These are phyloP conservation scores for Conringia planisiliqua DNA, from an alignment of 345 rosid genomes.

Conservation along the genomic window DNA sequence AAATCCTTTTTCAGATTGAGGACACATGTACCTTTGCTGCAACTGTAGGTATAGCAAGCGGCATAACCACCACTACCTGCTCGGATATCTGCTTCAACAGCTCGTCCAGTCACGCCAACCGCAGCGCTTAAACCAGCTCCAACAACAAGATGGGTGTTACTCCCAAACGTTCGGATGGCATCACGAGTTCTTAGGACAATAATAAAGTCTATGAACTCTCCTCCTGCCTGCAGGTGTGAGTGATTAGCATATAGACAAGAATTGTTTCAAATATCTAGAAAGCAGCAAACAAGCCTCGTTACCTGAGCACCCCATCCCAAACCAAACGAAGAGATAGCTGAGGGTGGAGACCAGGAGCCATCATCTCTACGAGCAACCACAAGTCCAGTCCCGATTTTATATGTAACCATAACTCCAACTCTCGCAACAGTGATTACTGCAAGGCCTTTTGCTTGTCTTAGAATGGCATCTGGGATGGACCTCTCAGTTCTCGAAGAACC, in stretches of 20 bases:
- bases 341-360: constrained; percentile 98
- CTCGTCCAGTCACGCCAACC: constrained; percentile 70
- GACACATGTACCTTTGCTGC: constrained; percentile 77
- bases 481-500: constrained; percentile 75
- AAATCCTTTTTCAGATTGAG: not conserved
- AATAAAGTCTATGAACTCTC: constrained; percentile 93
- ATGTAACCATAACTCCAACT: constrained; percentile 87
- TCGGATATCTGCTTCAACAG: constrained; percentile 82
- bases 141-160: constrained; percentile 75
- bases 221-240: constrained; percentile 70
- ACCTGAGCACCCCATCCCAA: constrained; percentile 99
- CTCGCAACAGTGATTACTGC: constrained; percentile 79
- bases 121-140: constrained; percentile 98
- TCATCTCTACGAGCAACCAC: constrained; percentile 85
- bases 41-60: constrained; percentile 94
- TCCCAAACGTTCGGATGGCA: constrained; percentile 80
- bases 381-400: constrained; percentile 89
- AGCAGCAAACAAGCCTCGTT: not conserved
- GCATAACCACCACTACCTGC: constrained; percentile 96
- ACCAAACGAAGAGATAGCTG: constrained; percentile 89
- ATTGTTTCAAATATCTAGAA: not conserved
- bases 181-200: constrained; percentile 77
- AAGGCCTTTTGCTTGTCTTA: constrained; percentile 84
- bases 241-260: constrained; percentile 4
- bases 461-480: constrained; percentile 76